phyloP scores from a whole-genome alignment of 768 basidiomycete species.

The Guyanaporus albipodus region DNA sequence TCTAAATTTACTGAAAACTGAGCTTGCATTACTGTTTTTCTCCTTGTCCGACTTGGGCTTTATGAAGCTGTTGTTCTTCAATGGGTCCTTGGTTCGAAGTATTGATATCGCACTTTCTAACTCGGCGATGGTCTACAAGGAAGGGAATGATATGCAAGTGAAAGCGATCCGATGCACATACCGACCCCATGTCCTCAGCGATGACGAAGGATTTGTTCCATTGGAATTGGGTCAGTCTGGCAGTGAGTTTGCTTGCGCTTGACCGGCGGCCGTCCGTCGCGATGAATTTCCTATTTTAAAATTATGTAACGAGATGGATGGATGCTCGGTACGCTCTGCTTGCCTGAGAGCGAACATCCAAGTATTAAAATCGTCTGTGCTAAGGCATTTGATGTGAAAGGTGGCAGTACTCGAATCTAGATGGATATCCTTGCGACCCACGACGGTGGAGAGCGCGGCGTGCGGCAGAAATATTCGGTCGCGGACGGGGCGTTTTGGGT shows the following conservation, averaged over 20 bases:
- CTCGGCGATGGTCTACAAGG: slow-evolving; percentile 49
- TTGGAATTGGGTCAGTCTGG: slow-evolving; percentile 42
- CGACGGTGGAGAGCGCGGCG: slow-evolving; percentile 73
- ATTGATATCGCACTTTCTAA: slow-evolving; percentile 52
- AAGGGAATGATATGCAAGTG: slow-evolving; percentile 1
- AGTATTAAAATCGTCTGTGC: slow-evolving; percentile 58
- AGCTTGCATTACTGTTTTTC: slow-evolving; percentile 33
- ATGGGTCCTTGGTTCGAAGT: slow-evolving; percentile 37
- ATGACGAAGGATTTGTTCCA: slow-evolving; percentile 47
- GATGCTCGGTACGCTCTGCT: slow-evolving; percentile 11
- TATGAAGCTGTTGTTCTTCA: slow-evolving; percentile 34
- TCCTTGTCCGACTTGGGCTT: slow-evolving; percentile 44
- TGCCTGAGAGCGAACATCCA: slow-evolving; percentile 80
- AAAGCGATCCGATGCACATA: slow-evolving; percentile 33
- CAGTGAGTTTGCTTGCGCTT: slow-evolving; percentile 32
- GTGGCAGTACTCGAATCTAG: slow-evolving; percentile 73
- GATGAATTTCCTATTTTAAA: slow-evolving; percentile 55
- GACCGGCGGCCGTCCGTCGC: slow-evolving; percentile 38
- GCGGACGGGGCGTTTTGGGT: slow-evolving; percentile 65
- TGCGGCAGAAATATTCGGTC: slow-evolving; percentile 64
- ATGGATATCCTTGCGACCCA: slow-evolving; percentile 76
- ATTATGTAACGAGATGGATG: slow-evolving; percentile 15
- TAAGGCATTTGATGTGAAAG: slow-evolving; percentile 81
- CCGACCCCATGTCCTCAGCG: slow-evolving; percentile 64
- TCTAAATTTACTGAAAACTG: slow-evolving; percentile 59